Conservation (phyloP, 305 asterid species). For the Solanum hybrid region DNA sequence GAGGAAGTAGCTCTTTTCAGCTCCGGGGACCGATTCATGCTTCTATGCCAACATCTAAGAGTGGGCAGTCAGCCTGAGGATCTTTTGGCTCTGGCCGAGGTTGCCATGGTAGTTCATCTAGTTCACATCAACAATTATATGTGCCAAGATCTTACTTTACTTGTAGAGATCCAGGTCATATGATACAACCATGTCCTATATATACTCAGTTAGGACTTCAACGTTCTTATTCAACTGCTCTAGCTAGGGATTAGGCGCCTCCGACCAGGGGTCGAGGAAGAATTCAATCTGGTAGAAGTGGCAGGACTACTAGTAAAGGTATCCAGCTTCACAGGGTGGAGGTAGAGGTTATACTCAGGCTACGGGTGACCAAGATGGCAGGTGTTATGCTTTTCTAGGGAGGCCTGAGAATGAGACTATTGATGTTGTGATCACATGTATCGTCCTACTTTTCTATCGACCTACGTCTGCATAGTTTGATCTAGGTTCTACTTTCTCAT, state of each 20-base stretch:
- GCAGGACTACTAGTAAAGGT: background rate
- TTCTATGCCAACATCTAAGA: background rate
- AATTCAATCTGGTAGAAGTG: too few species aligned
- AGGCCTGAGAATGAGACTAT: background rate
- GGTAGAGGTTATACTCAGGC: background rate
- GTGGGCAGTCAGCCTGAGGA: background rate
- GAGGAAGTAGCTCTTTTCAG: background rate
- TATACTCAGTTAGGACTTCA: background rate
- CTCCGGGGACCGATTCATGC: background rate
- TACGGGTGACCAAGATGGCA: fast-evolving
- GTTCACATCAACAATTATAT: background rate
- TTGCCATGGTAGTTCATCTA: background rate
- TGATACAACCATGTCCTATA: background rate
- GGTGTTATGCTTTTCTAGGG: background rate
- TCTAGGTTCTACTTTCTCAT: background rate
- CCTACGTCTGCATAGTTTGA: background rate
- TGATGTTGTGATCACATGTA: background rate
- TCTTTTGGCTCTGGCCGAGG: background rate
- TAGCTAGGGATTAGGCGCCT: background rate
- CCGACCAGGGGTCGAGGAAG: too few species aligned
- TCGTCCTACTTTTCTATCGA: too few species aligned
- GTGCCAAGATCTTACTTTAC: background rate
- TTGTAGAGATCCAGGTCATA: background rate
- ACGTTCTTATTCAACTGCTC: background rate
- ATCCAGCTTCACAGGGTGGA: background rate